Evolutionary conservation across 306 rosid genomes (phyloP).

Genomic region (Erythrophleum fordii): DNA sequence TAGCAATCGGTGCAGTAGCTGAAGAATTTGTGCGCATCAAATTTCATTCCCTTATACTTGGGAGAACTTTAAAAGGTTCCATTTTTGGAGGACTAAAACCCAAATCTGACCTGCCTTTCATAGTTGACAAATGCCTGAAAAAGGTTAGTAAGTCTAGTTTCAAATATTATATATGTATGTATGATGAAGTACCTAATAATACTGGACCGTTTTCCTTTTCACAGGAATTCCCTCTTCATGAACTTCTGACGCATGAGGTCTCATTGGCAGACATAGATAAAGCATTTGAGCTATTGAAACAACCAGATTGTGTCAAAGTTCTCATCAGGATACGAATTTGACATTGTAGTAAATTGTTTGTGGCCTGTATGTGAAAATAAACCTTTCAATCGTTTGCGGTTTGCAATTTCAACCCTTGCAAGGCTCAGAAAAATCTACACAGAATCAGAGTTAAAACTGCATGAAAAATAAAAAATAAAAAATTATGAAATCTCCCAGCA

Average conservation of each 20-base stretch:
- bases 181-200: neutral
- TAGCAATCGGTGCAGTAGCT: conserved; percentile 41
- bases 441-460: neutral
- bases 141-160: conserved; percentile 34
- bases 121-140: conserved; percentile 46
- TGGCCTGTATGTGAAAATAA: neutral
- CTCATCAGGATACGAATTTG: conserved; percentile 42
- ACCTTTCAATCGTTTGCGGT: neutral
- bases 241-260: conserved; percentile 46
- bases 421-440: neutral
- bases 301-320: conserved; percentile 48
- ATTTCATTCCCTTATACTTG: conserved; percentile 30
- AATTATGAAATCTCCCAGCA: neutral
- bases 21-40: conserved; percentile 32
- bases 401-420: neutral
- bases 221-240: conserved; percentile 44
- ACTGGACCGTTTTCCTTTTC: neutral
- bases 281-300: conserved; percentile 38
- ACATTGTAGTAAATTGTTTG: neutral
- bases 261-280: conserved; percentile 15
- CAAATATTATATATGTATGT: neutral
- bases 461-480: conserved; percentile 4
- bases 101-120: conserved; percentile 51
- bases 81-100: conserved; percentile 58
- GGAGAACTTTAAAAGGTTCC: conserved; percentile 57